Evolutionary conservation across 73 alveolate genomes (phyloP).

Genomic region (Effrenium voratum): DNA sequence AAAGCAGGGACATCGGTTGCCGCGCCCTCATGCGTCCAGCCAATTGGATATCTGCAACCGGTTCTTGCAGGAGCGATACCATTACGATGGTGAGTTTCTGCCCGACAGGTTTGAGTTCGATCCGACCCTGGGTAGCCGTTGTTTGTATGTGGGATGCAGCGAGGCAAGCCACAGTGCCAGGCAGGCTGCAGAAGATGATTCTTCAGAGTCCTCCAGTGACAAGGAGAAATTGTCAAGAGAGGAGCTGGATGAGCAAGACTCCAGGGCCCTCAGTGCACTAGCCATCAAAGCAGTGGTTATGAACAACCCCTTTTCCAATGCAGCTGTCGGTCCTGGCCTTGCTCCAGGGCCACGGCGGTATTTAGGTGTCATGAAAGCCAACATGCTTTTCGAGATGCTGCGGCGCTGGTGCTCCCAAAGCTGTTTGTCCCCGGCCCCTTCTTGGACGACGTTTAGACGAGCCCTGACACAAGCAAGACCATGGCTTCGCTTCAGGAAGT

Average conservation of each 20-base stretch:
- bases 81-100: neutral
- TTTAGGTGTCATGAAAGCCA: neutral
- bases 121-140: neutral
- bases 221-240: too few relatives aligned
- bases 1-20: neutral
- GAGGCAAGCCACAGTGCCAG: neutral
- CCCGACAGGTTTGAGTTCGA: neutral
- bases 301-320: neutral
- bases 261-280: neutral
- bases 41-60: neutral
- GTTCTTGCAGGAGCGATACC: neutral
- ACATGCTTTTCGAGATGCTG: neutral
- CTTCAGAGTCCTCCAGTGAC: neutral
- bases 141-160: neutral
- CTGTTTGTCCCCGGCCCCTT: neutral
- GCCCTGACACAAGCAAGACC: neutral
- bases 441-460: neutral
- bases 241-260: neutral
- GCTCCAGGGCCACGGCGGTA: neutral
- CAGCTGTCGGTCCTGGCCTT: neutral
- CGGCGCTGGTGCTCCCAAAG: neutral
- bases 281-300: neutral
- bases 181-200: neutral
- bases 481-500: neutral
- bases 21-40: neutral